Base-by-base conservation (phyloP, 2,329 filamentous ascomycete genomes). In the Aureobasidium musti region DNA sequence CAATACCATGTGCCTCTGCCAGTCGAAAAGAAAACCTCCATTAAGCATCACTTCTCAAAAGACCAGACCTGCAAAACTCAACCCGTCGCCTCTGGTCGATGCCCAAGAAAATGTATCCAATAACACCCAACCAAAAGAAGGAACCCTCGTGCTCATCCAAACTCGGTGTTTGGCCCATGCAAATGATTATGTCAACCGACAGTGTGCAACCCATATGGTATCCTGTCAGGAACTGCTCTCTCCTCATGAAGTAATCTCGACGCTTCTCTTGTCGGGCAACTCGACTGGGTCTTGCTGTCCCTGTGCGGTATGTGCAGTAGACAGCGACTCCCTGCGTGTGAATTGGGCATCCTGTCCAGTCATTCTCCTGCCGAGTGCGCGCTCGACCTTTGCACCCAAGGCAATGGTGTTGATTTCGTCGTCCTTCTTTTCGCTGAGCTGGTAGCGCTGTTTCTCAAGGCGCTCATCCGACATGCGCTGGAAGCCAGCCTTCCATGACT, bases 381-480 rank as follows among this genome's bases (percentile, higher is more conserved):
- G 88, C 77, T 97, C 92, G 47, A 97, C 86, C 81, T 97, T 97
- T 68, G 92, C 92, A 56, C 92, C 91, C 63, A 97, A 85, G 43
- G 92, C 92, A 67, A 96, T 85, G 81, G 96, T 96, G 81, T 87
- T 89, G 78, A 96, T 83, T 76, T 90, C 89, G 73, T 91, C 90
- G 23, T 84, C 87, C 83, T 96, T 96, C 78, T 94, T 88, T 69
- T 89, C 86, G 76, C 83, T 90, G 70, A 93, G 86, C 66, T 87
- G 83, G 74, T 93, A 93, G 72, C 93, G 89, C 81, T 97, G 93
- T 73, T 89, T 86, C 72, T 87, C 82, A 33, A 97, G 87, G 57
- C 90, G 90, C 79, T 91, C 92, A 83, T 96, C 95, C 79, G 96
- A 91, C 80, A 97, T 90, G 74, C 92, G 91, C 74, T 92, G 89